These are phyloP conservation scores for Cordyceps cateniannulata DNA, from an alignment of 2,329 filamentous ascomycete species.

Conservation along the genomic window DNA sequence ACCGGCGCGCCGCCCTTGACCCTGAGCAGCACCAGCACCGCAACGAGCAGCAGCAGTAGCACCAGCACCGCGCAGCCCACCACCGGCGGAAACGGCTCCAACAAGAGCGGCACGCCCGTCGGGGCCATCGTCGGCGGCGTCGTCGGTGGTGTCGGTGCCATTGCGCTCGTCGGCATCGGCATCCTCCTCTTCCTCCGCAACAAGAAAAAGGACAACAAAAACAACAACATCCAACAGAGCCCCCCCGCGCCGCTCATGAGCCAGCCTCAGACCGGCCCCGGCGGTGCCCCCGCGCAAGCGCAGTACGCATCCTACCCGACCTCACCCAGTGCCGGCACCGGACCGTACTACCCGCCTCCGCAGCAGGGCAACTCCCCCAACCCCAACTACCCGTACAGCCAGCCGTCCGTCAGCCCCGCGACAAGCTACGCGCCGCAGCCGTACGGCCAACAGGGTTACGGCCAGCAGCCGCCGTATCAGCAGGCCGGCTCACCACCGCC, in stretches of 20 bases:
- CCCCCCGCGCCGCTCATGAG: constrained; percentile 11
- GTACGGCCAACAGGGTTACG: neutral
- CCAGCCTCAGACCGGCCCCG: constrained; percentile 1
- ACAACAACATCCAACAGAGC: constrained; percentile 1
- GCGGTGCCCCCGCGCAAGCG: neutral
- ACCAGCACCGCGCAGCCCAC: neutral
- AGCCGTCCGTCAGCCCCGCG: constrained; percentile 1
- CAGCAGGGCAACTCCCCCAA: neutral
- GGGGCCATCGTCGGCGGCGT: constrained; percentile 33
- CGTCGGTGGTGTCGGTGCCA: constrained; percentile 29
- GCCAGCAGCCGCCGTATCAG: constrained; percentile 9
- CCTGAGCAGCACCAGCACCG: neutral
- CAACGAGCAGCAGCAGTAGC: constrained; percentile 1
- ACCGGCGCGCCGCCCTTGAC: neutral
- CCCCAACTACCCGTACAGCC: constrained; percentile 6
- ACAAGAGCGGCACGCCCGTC: constrained; percentile 20
- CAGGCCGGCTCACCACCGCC: constrained; percentile 2
- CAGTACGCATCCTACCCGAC: constrained; percentile 5
- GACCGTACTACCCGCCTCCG: constrained; percentile 1
- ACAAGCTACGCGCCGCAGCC: constrained; percentile 1
- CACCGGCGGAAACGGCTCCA: neutral
- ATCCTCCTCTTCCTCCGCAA: constrained; percentile 26
- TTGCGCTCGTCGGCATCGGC: constrained; percentile 24
- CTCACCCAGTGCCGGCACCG: neutral
- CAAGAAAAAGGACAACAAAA: constrained; percentile 19